Percentiles rank a stretch among this genome's conserved stretches.
phyloP scores from a whole-genome alignment of 805 yeast genomes.

The Wickerhamiella spandovensis region DNA sequence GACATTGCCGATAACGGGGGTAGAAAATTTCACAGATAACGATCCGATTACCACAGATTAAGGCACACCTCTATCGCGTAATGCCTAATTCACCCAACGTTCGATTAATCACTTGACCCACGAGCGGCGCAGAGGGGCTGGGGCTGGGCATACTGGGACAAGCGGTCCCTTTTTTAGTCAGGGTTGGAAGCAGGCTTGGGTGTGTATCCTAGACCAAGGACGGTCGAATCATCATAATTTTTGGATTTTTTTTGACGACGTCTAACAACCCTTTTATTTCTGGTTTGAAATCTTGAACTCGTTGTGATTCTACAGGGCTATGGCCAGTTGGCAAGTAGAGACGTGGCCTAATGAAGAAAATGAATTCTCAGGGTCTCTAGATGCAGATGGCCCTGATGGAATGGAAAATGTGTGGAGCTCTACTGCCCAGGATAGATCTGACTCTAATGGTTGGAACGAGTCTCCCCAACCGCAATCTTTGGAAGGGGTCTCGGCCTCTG shows the following conservation, averaged over 20 bases:
- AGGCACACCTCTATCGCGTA: background rate
- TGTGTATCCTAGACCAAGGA: too few relatives aligned
- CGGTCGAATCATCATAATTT: too few relatives aligned
- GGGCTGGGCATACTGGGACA: too few relatives aligned
- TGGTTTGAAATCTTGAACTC: background rate
- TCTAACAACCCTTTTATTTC: too few relatives aligned
- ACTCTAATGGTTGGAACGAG: too few relatives aligned
- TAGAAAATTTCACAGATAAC: background rate
- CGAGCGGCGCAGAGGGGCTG: too few relatives aligned
- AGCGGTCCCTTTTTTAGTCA: background rate
- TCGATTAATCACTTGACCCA: background rate
- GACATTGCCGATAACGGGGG: slow-evolving; percentile 6
- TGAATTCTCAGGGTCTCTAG: background rate
- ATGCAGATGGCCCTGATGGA: background rate
- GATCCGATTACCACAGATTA: background rate
- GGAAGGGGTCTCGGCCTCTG: too few relatives aligned
- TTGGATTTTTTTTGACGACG: background rate
- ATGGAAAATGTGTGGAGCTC: background rate
- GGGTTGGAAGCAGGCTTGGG: too few relatives aligned
- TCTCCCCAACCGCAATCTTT: too few relatives aligned
- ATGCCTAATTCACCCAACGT: background rate
- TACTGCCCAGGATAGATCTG: background rate
- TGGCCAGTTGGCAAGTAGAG: background rate
- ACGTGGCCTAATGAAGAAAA: background rate
- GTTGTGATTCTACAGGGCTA: background rate